These are phyloP conservation scores for Micractinium sp. DNA, from an alignment of 139 green algal species.

Conservation along the genomic window DNA sequence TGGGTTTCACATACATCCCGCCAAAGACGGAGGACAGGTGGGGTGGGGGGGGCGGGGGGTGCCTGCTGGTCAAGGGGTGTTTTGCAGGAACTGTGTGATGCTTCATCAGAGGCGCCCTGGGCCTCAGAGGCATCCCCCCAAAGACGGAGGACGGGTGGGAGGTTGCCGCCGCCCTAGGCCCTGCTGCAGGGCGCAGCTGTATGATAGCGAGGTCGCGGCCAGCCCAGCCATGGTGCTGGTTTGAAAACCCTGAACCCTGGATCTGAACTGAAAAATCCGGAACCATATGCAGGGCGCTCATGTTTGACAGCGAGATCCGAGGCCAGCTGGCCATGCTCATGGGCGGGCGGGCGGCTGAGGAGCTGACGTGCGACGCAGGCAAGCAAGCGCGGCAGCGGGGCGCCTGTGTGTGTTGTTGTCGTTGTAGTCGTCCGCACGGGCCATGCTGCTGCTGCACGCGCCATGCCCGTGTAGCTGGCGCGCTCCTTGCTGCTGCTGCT, in stretches of 20 bases:
- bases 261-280: too few relatives aligned
- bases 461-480: too few relatives aligned
- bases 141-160: slow-evolving; percentile 69
- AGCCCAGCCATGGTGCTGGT: neutral
- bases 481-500: neutral
- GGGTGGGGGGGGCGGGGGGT: neutral
- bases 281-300: neutral
- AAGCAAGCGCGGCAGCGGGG: too few relatives aligned
- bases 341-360: slow-evolving; percentile 89
- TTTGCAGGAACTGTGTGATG: neutral
- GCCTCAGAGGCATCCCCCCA: slow-evolving; percentile 80
- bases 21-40: slow-evolving; percentile 72
- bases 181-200: neutral
- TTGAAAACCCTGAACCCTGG: too few relatives aligned
- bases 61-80: neutral
- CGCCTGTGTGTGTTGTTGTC: neutral
- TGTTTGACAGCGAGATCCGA: slow-evolving; percentile 91
- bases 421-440: too few relatives aligned
- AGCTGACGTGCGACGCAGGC: slow-evolving; percentile 67
- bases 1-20: slow-evolving; percentile 87
- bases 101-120: slow-evolving; percentile 81
- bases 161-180: neutral
- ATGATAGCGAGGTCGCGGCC: neutral
- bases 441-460: too few relatives aligned
- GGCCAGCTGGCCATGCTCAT: slow-evolving; percentile 90